These are phyloP conservation scores for Xylaria sp. DNA, from an alignment of 2,329 filamentous ascomycete genomes.

Conservation along the genomic window DNA sequence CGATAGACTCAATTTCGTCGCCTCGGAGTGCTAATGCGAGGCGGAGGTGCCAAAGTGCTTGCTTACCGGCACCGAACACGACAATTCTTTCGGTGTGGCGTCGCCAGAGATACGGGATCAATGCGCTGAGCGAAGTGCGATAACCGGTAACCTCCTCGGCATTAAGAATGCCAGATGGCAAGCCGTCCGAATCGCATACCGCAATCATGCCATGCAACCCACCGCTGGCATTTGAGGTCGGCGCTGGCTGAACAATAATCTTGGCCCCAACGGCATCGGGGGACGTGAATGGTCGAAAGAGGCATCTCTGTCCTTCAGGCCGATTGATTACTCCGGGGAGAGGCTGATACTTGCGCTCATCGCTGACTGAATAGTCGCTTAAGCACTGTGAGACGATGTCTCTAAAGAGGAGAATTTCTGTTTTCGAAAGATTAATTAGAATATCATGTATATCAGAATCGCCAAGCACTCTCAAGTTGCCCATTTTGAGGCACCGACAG, in stretches of 20 bases:
- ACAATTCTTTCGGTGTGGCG: conserved; percentile 18
- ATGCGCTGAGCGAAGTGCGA: conserved; percentile 30
- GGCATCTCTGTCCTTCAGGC: conserved; percentile 34
- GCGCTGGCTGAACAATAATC: conserved; percentile 31
- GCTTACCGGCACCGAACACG: conserved; percentile 34
- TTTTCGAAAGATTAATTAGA: conserved; percentile 27
- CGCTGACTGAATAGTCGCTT: conserved; percentile 18
- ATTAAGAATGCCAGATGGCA: conserved; percentile 32
- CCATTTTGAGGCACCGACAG: conserved; percentile 14
- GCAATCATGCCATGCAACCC: conserved; percentile 33
- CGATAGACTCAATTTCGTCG: conserved; percentile 30
- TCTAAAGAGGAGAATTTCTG: conserved; percentile 24
- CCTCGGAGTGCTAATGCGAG: conserved; percentile 33
- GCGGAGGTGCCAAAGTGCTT: conserved; percentile 37
- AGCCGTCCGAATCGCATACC: conserved; percentile 31
- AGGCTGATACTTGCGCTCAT: conserved; percentile 30
- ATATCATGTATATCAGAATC: conserved; percentile 31
- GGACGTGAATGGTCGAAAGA: conserved; percentile 36
- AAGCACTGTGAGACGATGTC: conserved; percentile 20
- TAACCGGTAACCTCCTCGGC: conserved; percentile 35
- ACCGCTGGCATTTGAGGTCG: conserved; percentile 21
- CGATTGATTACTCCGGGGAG: conserved; percentile 27
- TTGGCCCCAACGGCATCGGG: conserved; percentile 27
- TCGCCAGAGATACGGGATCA: conserved; percentile 35
- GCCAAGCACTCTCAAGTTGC: conserved; percentile 27